Evolutionary conservation across 768 basidiomycete genomes (phyloP), one percentile per base, ranked within the genome.

Genomic region (Krasilnikovozyma curviuscula): DNA sequence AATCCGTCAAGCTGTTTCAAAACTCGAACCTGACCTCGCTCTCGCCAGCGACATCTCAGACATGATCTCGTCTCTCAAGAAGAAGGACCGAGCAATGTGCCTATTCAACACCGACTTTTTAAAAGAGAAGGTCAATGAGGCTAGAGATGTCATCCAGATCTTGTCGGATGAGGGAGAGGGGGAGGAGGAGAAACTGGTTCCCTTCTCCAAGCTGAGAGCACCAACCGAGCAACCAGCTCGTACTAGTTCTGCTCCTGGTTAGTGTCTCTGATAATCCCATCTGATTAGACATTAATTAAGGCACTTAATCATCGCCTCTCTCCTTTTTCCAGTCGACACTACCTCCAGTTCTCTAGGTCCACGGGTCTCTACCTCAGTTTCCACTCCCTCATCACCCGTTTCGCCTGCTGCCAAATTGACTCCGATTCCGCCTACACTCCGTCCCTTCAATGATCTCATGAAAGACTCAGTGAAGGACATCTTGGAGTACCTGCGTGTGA

Each of bases 31-130:
- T 13, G 49, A 55, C 34, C 66, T 72, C 5, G 60, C 67, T 0
- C 71, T 75, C 43, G 74, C 77, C 38, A 59, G 58, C 2, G 79
- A 82, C 53, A 70, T 89, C 38, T 76, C 78, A 0, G 81, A 80
- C 21, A 68, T 91, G 43, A 65, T 89, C 30, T 81, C 86, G 79
- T 79, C 77, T 56, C 70, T 91, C 16, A 78, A 81, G 1, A 89
- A 86, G 65, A 75, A 81, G 51, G 86, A 91, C 55, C 75, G 85
- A 13, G 84, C 83, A 0, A 73, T 89, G 75, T 88, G 85, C 65
- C 68, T 89, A 33, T 91, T 91, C 70, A 89, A 85, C 54, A 69
- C 70, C 12, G 83, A 88, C 56, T 72, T 83, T 25, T 69, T 89
- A 23, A 71, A 76, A 43, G 70, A 67, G 19, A 89, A 89, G 67